phyloP scores from a whole-genome alignment of 148 eudicot species.

The Chenopodium quinoa region DNA sequence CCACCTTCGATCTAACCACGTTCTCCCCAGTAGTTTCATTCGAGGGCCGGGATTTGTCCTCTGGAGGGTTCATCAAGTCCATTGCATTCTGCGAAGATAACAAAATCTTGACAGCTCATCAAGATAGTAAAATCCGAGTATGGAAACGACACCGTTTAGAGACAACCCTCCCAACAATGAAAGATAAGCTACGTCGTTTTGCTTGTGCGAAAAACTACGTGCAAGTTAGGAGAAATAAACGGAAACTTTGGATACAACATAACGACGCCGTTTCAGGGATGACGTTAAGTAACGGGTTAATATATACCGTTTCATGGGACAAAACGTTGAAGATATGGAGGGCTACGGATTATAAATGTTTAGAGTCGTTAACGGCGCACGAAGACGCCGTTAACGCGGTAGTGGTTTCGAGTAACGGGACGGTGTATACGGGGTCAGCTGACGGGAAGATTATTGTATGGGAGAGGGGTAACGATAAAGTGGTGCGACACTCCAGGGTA shows the following conservation, averaged over 20 bases:
- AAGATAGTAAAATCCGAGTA: slow-evolving; percentile 37
- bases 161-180: slow-evolving; percentile 29
- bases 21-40: slow-evolving; percentile 7
- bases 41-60: slow-evolving; percentile 21
- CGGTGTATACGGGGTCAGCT: slow-evolving; percentile 38
- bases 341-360: slow-evolving; percentile 29
- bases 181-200: slow-evolving; percentile 29
- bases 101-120: slow-evolving; percentile 40
- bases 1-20: slow-evolving; percentile 32
- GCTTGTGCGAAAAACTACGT: slow-evolving; percentile 32
- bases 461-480: slow-evolving; percentile 24
- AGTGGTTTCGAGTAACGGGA: slow-evolving; percentile 19
- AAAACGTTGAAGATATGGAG: slow-evolving; percentile 39
- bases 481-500: slow-evolving; percentile 17
- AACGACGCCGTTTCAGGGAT: slow-evolving; percentile 44
- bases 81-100: slow-evolving; percentile 15
- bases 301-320: slow-evolving; percentile 50
- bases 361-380: slow-evolving; percentile 40
- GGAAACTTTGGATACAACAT: slow-evolving; percentile 40
- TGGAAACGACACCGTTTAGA: slow-evolving; percentile 45
- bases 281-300: slow-evolving; percentile 20
- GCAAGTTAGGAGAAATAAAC: slow-evolving; percentile 31
- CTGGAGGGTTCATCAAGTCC: slow-evolving; percentile 36
- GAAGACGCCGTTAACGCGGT: slow-evolving; percentile 43
- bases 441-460: slow-evolving; percentile 37